phyloP scores from a whole-genome alignment of 2,329 filamentous ascomycete species.

The Atkinsonella hypoxylon region DNA sequence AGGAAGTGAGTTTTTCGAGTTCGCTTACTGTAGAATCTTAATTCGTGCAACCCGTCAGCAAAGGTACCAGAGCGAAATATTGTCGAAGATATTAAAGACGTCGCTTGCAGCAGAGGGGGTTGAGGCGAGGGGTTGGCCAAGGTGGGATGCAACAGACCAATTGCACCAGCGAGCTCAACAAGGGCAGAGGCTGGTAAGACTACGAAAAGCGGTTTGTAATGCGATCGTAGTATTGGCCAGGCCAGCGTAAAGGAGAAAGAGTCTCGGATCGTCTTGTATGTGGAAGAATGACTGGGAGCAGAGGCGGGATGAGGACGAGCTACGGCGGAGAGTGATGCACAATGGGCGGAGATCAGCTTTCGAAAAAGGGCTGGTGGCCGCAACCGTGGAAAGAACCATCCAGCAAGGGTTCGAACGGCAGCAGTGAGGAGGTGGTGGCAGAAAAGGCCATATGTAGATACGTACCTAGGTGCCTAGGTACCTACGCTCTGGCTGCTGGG shows the following conservation, averaged over 20 bases:
- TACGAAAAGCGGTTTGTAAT: not conserved
- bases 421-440: not conserved
- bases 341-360: slow-evolving; percentile 7
- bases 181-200: not conserved
- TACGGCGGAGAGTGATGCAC: slow-evolving; percentile 6
- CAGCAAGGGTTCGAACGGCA: slow-evolving; percentile 4
- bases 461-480: too few species aligned
- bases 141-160: slow-evolving; percentile 7
- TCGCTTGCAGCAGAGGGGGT: not conserved
- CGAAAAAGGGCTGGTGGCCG: slow-evolving; percentile 12
- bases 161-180: slow-evolving; percentile 8
- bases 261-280: not conserved
- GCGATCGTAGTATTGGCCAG: slow-evolving; percentile 3
- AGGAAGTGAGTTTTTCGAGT: not conserved
- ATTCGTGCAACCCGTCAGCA: slow-evolving; percentile 1
- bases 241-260: not conserved
- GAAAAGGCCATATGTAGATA: too few species aligned
- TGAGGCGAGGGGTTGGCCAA: not conserved
- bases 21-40: not conserved
- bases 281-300: not conserved
- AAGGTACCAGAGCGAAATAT: not conserved
- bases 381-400: slow-evolving; percentile 7
- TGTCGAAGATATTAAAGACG: not conserved
- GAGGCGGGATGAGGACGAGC: slow-evolving; percentile 1
- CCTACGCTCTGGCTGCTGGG: too few species aligned